Evolutionary conservation across 2,329 filamentous ascomycete genomes (phyloP), one percentile per base, ranked within the genome.

Genomic region (Aspergillus uvarum): DNA sequence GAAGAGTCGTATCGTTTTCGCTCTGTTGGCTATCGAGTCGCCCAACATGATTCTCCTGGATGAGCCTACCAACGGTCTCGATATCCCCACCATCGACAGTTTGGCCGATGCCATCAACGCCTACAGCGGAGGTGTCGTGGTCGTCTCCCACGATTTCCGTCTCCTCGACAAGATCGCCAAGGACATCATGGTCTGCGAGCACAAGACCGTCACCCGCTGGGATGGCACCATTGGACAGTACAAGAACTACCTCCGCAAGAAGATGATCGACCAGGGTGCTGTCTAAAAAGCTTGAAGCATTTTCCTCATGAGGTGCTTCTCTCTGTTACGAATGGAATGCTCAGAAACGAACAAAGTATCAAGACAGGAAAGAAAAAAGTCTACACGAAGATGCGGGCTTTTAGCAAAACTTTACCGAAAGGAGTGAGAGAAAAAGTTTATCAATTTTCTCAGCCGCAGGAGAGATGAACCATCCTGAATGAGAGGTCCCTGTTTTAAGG

Each of bases 151-250:
- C 90, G 95, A 99, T 79, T 99, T 99, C 87, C 89, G 94, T 84
- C 84, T 99, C 73, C 88, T 99, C 67, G 95, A 99, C 87, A 97
- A 96, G 85, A 98, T 99, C 77, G 95, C 95, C 70, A 99, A 99
- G 86, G 92, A 99, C 79, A 99, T 99, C 79, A 88, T 99, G 81
- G 95, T 99, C 59, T 99, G 96, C 80, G 95, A 99, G 82, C 92
- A 99, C 87, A 92, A 93, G 85, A 93, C 92, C 14, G 92, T 98
- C 70, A 88, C 85, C 70, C 81, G 87, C 72, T 99, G 95, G 95
- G 88, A 94, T 65, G 94, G 94, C 71, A 82, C 80, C 66, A 99
- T 99, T 73, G 89, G 89, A 69, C 88, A 92, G 62, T 99, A 99
- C 91, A 99, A 99, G 91, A 91, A 96, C 82, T 87, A 97, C 81